Conservation (phyloP, 2,329 filamentous ascomycete genomes). For the Claviceps lovelessii region DNA sequence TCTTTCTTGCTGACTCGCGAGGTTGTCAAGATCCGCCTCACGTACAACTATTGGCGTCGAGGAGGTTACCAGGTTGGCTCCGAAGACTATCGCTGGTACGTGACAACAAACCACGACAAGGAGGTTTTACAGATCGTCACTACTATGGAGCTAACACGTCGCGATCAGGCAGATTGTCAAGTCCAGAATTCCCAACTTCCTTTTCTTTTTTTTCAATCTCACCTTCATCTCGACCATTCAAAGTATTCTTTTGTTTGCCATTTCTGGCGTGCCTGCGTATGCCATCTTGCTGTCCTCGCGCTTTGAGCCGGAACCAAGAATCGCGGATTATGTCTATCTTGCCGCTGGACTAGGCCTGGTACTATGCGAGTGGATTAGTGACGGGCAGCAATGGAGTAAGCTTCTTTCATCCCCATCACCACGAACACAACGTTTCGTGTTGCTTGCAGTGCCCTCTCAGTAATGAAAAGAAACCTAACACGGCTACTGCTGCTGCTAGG, state of each 20-base stretch:
- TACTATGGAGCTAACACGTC: background rate
- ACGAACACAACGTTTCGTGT: no score
- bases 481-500: slow-evolving; percentile 25
- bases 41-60: slow-evolving; percentile 93
- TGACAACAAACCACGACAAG: background rate
- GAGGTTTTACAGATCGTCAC: background rate
- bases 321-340: slow-evolving; percentile 34
- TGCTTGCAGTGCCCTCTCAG: background rate
- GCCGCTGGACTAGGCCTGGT: slow-evolving; percentile 35
- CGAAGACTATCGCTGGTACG: slow-evolving; percentile 81
- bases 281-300: slow-evolving; percentile 60
- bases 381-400: slow-evolving; percentile 80
- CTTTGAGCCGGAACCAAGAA: slow-evolving; percentile 36
- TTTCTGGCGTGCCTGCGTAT: slow-evolving; percentile 68
- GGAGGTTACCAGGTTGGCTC: slow-evolving; percentile 80
- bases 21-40: slow-evolving; percentile 51
- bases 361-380: slow-evolving; percentile 62
- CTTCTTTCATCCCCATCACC: background rate
- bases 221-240: slow-evolving; percentile 80
- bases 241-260: slow-evolving; percentile 63
- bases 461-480: background rate
- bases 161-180: slow-evolving; percentile 52
- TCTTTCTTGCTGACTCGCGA: background rate
- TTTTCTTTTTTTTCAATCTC: slow-evolving; percentile 77
- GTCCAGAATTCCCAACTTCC: slow-evolving; percentile 42